Base-by-base conservation (phyloP, 1,284 basidiomycete genomes). In the Boletus holoroseus region DNA sequence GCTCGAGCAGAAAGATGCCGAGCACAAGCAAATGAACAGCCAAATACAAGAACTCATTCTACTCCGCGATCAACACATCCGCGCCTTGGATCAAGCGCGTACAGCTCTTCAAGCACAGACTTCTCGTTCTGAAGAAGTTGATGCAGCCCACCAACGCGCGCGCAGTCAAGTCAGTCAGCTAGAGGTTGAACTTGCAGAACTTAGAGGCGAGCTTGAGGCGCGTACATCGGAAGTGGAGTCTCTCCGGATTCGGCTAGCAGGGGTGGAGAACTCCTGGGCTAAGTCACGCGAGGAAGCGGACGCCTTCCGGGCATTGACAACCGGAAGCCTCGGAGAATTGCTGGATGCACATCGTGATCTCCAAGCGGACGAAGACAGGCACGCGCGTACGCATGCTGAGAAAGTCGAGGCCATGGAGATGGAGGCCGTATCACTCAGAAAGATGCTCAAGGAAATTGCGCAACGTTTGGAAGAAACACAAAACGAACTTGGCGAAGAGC, bases 281-380 rank as follows among this genome's bases (percentile, higher is more conserved):
- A 88, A 88, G 66, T 90, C 90, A 35, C 81, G 91, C 9, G 90
- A 94, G 68, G 93, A 96, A 72, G 89, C 91, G 5, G 90, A 93
- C 64, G 82, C 84, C 2, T 82, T 93, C 67, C 78, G 91, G 43
- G 83, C 84, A 8, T 73, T 94, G 40, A 94, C 91, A 2, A 91
- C 89, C 0, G 85, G 86, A 37, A 79, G 85, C 55, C 76, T 97
- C 3, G 91, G 91, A 30, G 83, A 94, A 62, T 73, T 97, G 12
- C 74, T 96, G 44, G 88, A 91, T 62, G 82, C 85, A 2, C 89
- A 93, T 71, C 82, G 84, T 35, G 87, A 90, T 59, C 74, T 91
- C 47, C 81, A 78, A 62, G 79, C 83, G 12, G 89, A 92, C 63
- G 88, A 93, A 62, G 86, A 89, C 56, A 81, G 89, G 36, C 59